These are phyloP conservation scores for Eremochloa ophiuroides DNA, from an alignment of 176 grass and related monocot species.

Conservation along the genomic window DNA sequence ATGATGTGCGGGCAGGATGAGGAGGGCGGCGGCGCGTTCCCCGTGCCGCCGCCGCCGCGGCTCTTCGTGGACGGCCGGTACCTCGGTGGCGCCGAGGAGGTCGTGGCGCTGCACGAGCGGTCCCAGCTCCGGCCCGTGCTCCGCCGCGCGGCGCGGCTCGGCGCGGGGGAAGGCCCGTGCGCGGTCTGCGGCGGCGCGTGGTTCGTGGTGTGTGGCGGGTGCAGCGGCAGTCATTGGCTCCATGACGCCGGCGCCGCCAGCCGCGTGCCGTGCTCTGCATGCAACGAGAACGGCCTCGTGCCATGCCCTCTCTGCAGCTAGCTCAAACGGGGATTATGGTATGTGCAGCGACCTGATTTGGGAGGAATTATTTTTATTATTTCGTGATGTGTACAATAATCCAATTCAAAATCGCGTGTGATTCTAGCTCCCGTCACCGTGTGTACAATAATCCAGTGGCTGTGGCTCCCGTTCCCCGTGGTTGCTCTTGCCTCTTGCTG, in stretches of 20 bases:
- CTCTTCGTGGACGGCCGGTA: conserved; percentile 71
- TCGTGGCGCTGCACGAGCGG: conserved; percentile 59
- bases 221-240: conserved; percentile 72
- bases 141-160: conserved; percentile 9
- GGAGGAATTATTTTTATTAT: neutral
- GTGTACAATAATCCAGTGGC: neutral
- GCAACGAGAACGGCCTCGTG: conserved; percentile 47
- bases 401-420: neutral
- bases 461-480: neutral
- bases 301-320: conserved; percentile 48
- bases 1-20: neutral
- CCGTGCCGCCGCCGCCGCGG: conserved; percentile 69
- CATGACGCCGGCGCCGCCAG: conserved; percentile 29
- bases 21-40: neutral
- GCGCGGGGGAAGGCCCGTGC: conserved; percentile 34
- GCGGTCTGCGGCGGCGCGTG: conserved; percentile 61
- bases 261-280: conserved; percentile 31
- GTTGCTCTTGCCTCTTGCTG: neutral
- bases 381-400: neutral
- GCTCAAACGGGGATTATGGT: neutral
- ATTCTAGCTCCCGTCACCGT: neutral
- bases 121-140: conserved; percentile 45
- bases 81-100: conserved; percentile 75
- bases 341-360: neutral
- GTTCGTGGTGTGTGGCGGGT: conserved; percentile 66